A percentile compares a stretch with the other conserved stretches of the same genome.
These are phyloP conservation scores for Oropetium thomaeum DNA, from an alignment of 176 grass and related monocot species.

Conservation along the genomic window DNA sequence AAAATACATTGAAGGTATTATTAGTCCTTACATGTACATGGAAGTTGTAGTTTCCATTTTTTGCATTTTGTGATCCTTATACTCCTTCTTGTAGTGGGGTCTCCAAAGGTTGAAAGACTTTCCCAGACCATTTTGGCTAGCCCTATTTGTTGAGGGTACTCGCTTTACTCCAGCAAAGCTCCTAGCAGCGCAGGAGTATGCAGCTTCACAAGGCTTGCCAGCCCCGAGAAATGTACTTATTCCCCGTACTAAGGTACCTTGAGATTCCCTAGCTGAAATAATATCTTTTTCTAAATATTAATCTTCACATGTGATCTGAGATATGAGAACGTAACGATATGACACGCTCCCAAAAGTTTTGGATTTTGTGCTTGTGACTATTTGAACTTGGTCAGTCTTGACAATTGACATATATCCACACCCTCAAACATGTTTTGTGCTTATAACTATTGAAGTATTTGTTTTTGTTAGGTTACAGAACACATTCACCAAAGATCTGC, in stretches of 20 bases:
- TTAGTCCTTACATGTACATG: neutral
- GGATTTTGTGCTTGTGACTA: neutral
- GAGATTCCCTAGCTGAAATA: slow-evolving; percentile 2
- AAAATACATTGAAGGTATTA: slow-evolving; percentile 71
- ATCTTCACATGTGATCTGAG: neutral
- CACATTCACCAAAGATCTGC: neutral
- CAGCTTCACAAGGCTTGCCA: slow-evolving; percentile 67
- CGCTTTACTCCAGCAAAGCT: slow-evolving; percentile 80
- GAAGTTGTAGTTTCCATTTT: neutral
- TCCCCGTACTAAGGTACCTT: slow-evolving; percentile 89
- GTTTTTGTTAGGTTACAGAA: neutral
- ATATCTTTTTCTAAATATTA: neutral
- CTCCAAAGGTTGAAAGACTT: slow-evolving; percentile 80
- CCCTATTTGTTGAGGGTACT: slow-evolving; percentile 87
- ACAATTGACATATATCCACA: too few species aligned
- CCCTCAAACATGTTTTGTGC: too few species aligned
- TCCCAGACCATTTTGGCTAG: slow-evolving; percentile 94
- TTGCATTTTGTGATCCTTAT: neutral
- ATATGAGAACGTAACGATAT: neutral
- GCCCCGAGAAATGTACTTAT: slow-evolving; percentile 86
- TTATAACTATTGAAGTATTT: too few species aligned
- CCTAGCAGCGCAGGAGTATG: slow-evolving; percentile 88
- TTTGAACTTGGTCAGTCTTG: too few species aligned
- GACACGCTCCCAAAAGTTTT: neutral
- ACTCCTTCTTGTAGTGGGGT: slow-evolving; percentile 48